Evolutionary conservation across 257 asterid species (phyloP).

Genomic region (Fraxinus excelsior): DNA sequence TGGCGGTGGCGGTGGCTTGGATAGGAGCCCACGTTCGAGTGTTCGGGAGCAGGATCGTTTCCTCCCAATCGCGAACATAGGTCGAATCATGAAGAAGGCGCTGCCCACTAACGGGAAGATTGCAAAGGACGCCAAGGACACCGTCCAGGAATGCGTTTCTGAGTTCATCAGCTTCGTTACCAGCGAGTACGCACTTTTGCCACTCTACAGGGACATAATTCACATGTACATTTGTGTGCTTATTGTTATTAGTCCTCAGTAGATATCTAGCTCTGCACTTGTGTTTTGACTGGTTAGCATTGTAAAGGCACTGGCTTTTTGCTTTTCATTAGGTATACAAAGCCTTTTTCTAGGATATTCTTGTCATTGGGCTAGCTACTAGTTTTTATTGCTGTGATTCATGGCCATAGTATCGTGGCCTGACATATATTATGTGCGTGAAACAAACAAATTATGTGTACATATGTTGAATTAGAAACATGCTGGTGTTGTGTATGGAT

Average conservation of each 20-base stretch:
- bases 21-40: slow-evolving; percentile 68
- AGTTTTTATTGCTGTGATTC: neutral
- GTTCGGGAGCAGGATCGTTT: slow-evolving; percentile 70
- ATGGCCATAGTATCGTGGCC: neutral
- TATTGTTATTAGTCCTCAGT: neutral
- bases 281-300: neutral
- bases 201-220: neutral
- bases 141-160: slow-evolving; percentile 77
- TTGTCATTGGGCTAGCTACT: neutral
- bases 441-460: neutral
- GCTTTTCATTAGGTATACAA: neutral
- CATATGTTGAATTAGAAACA: neutral
- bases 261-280: neutral
- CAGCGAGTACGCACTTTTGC: slow-evolving; percentile 57
- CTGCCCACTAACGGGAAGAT: slow-evolving; percentile 73
- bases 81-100: slow-evolving; percentile 78
- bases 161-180: slow-evolving; percentile 77
- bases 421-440: neutral
- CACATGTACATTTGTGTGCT: neutral
- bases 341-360: neutral
- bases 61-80: slow-evolving; percentile 72
- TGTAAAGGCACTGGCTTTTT: neutral
- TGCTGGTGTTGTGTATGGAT: neutral
- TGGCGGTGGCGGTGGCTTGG: slow-evolving; percentile 35
- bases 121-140: slow-evolving; percentile 71